Percentiles rank a stretch among this genome's conserved stretches.
Conservation (phyloP, 768 basidiomycete genomes). For the Sutorius australiensis region DNA sequence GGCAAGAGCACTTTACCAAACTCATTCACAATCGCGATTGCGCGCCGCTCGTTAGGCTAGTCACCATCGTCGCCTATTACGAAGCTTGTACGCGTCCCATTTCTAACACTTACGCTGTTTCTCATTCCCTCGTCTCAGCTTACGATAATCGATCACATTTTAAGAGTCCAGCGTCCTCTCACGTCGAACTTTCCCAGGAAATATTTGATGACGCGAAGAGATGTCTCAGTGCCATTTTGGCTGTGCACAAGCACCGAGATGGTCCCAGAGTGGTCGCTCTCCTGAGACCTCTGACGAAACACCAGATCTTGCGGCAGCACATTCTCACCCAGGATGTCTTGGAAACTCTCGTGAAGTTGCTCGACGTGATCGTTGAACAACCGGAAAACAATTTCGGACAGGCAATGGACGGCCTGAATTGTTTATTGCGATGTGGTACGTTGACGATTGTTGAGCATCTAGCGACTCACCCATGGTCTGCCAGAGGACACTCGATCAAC, state of each 20-base stretch:
- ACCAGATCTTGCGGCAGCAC: conserved; percentile 7
- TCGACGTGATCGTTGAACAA: conserved; percentile 10
- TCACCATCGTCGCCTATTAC: conserved; percentile 20
- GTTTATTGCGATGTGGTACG: conserved; percentile 18
- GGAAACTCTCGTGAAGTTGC: conserved; percentile 8
- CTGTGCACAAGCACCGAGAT: conserved; percentile 15
- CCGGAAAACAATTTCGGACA: conserved; percentile 10
- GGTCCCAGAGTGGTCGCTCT: conserved; percentile 20
- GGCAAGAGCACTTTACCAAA: conserved; percentile 8
- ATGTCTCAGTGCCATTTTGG: conserved; percentile 11
- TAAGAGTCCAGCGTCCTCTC: not conserved
- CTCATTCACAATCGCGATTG: conserved; percentile 12
- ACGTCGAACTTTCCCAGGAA: not conserved
- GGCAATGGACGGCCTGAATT: conserved; percentile 22
- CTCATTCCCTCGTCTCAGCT: not conserved
- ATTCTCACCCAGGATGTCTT: conserved; percentile 16
- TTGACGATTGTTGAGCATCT: not conserved
- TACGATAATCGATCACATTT: not conserved
- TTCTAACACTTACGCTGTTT: too few species aligned
- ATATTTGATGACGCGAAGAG: conserved; percentile 14
- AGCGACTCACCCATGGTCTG: not conserved
- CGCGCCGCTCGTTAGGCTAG: conserved; percentile 19
- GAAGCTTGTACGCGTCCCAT: conserved; percentile 15
- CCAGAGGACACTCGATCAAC: conserved; percentile 11
- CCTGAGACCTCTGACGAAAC: conserved; percentile 19